Evolutionary conservation across 2,329 filamentous ascomycete species (phyloP), one percentile per base, ranked within the genome.

Genomic region (Bipolaris gigantea): DNA sequence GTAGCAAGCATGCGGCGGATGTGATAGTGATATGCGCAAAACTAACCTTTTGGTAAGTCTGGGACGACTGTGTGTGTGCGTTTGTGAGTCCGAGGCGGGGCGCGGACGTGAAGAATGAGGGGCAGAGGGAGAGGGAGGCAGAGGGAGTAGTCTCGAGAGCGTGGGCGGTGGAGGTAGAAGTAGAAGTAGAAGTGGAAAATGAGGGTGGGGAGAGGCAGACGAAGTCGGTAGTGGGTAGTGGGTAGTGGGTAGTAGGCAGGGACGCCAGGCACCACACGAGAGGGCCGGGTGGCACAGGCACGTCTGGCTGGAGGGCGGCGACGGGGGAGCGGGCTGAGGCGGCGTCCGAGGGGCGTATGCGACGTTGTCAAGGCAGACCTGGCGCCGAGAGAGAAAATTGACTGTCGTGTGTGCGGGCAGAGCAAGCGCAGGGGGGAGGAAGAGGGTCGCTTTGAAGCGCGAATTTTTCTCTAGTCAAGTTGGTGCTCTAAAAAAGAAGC

Each of bases 191-290:
- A 50, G 53, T 23, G 42, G 53, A 36, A 32, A 50, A 36, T 48
- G 55, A 48, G 50, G 59, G 56, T 55, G 61, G 47, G 36, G 59
- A 48, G 16, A 52, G 51, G 59, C 56, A 51, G 58, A 53, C 33
- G 42, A 46, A 27, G 35, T 50, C n/a, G 33, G 33, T n/a, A 34
- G 33, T 16, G n/a, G 33, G 33, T 34, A 27, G 40, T 45, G 4
- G 32, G 32, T 4, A 33, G 32, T n/a, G 15, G 32, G 32, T 33
- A 34, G 34, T n/a, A 39, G 21, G 16, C 27, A 55, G 58, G 55
- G 63, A 60, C 62, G 63, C 64, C 65, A 68, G 66, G 68, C 67
- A 69, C 66, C 66, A 69, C 66, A 63, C 58, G 53, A 57, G 50
- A 42, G 54, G 45, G n/a, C 6, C 16, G 23, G 50, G 57, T 34